Percentiles rank a stretch among this genome's conserved stretches.
Conservation (phyloP, 2,329 filamentous ascomycete species). For the Colletotrichum sp. region DNA sequence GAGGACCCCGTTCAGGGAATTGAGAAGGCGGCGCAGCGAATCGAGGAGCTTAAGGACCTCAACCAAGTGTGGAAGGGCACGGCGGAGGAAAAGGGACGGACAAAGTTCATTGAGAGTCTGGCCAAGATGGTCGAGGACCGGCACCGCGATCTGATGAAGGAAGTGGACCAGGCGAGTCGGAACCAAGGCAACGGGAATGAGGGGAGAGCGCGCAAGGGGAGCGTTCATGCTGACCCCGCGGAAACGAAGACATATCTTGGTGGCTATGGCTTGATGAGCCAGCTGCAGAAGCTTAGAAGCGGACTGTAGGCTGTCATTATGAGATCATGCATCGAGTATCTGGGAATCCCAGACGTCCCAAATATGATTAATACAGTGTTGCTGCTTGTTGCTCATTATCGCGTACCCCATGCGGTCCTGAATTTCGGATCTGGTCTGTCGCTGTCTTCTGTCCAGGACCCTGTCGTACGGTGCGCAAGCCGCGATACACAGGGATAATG, state of each 20-base stretch:
- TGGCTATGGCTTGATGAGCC: conserved; percentile 66
- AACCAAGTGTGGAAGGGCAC: conserved; percentile 93
- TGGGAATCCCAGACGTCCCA: not conserved
- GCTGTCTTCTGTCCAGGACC: not conserved
- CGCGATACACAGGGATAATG: not conserved
- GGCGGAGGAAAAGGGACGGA: conserved; percentile 86
- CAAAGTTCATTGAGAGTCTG: conserved; percentile 81
- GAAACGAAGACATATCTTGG: conserved; percentile 51
- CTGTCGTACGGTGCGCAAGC: not conserved
- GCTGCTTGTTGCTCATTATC: not conserved
- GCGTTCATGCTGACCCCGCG: conserved; percentile 30
- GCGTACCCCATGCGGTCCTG: not conserved
- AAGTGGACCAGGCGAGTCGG: conserved; percentile 51
- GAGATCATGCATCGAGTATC: not conserved
- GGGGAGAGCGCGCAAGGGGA: conserved; percentile 39
- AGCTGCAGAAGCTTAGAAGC: conserved; percentile 64
- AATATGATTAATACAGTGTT: not conserved
- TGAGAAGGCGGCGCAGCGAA: conserved; percentile 73
- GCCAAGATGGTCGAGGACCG: conserved; percentile 83
- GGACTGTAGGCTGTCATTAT: conserved; percentile 42
- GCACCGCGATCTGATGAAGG: conserved; percentile 57
- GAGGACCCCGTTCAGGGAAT: conserved; percentile 70
- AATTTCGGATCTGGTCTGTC: not conserved
- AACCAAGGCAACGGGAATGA: conserved; percentile 37
- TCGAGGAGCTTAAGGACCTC: conserved; percentile 80